phyloP scores from a whole-genome alignment of 768 basidiomycete species.

The Kwoniella sp. region DNA sequence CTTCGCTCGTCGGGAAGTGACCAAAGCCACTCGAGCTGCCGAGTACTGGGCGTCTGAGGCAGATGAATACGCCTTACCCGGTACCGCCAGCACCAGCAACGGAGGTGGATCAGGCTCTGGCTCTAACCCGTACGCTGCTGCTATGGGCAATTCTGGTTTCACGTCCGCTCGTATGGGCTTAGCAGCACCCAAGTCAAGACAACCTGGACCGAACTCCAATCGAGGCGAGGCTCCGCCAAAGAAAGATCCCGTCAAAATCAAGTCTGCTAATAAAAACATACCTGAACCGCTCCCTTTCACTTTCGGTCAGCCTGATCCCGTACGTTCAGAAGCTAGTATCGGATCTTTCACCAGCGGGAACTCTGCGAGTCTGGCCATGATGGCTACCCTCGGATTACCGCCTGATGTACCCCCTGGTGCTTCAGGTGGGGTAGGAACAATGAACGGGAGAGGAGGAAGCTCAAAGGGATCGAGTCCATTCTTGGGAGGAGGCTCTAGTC shows the following conservation, averaged over 20 bases:
- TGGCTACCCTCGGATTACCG: conserved; percentile 52
- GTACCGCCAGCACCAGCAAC: neutral
- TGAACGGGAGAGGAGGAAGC: neutral
- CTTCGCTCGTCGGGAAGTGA: conserved; percentile 46
- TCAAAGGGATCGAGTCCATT: conserved; percentile 6
- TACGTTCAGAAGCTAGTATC: conserved; percentile 25
- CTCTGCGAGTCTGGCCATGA: conserved; percentile 36
- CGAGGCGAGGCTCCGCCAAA: conserved; percentile 16
- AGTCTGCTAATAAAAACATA: conserved; percentile 34
- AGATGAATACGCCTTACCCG: conserved; percentile 54
- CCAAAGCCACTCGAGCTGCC: conserved; percentile 46
- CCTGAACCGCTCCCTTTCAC: conserved; percentile 41
- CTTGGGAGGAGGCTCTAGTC: conserved; percentile 8
- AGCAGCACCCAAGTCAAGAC: conserved; percentile 6
- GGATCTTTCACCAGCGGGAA: conserved; percentile 38
- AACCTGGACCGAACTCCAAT: conserved; percentile 16
- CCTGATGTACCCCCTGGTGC: conserved; percentile 7
- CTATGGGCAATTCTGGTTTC: conserved; percentile 29
- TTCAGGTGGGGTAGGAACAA: neutral
- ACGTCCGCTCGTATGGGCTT: conserved; percentile 29
- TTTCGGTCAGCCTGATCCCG: conserved; percentile 30
- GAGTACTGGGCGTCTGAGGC: conserved; percentile 55
- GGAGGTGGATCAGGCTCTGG: neutral
- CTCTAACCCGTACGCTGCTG: conserved; percentile 14
- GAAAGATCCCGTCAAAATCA: conserved; percentile 24